phyloP scores from a whole-genome alignment of 1,139 yeast genomes.

The Protomyces gravidus region DNA sequence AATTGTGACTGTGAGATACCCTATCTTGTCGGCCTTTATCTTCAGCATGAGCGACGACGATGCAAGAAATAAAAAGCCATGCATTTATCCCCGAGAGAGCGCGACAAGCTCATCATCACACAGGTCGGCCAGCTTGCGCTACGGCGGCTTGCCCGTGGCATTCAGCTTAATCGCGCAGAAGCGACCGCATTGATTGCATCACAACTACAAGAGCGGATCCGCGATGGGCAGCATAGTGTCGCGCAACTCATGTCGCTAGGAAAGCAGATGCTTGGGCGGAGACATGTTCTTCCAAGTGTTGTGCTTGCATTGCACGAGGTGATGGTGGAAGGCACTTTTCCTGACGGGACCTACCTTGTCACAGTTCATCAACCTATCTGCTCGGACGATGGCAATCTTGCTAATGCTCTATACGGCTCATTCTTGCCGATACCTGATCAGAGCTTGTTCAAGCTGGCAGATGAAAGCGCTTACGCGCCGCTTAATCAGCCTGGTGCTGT shows the following conservation, averaged over 20 bases:
- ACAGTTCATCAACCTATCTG: constrained; percentile 32
- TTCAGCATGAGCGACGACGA: neutral
- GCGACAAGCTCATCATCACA: constrained; percentile 27
- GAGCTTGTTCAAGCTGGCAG: constrained; percentile 14
- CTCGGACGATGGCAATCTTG: constrained; percentile 31
- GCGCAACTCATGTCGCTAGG: constrained; percentile 30
- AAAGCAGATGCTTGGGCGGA: constrained; percentile 29
- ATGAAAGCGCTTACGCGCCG: constrained; percentile 19
- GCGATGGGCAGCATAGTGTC: constrained; percentile 29
- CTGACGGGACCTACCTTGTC: constrained; percentile 31
- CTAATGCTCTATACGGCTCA: constrained; percentile 29
- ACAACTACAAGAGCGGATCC: constrained; percentile 30
- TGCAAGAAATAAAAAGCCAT: neutral
- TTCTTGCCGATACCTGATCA: constrained; percentile 28
- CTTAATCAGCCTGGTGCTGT: constrained; percentile 30
- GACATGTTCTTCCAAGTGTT: constrained; percentile 30
- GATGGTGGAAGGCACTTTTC: constrained; percentile 31
- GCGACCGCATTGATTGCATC: constrained; percentile 31
- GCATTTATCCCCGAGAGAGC: constrained; percentile 30
- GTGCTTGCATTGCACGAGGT: constrained; percentile 26
- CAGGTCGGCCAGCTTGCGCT: constrained; percentile 31
- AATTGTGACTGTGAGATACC: neutral
- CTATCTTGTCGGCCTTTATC: neutral
- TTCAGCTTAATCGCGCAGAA: constrained; percentile 28
- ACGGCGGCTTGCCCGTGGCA: constrained; percentile 30